phyloP scores from a whole-genome alignment of 164 flowering plant genomes.

The Euptelea pleiosperma region DNA sequence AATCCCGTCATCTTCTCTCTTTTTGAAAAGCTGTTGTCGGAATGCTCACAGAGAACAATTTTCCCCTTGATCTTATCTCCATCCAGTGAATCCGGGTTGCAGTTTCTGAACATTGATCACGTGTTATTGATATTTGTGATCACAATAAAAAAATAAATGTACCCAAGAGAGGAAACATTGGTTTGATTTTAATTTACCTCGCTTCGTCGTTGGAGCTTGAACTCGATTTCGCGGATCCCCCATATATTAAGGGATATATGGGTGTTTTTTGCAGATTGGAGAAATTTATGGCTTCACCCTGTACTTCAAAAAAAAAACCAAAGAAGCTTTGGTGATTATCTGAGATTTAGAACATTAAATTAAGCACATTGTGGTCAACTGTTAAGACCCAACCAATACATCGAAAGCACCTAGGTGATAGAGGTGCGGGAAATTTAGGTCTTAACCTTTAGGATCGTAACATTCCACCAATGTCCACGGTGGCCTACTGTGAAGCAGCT shows the following conservation, averaged over 20 bases:
- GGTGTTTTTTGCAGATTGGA: constrained; percentile 27
- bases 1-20: constrained; percentile 26
- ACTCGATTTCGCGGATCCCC: constrained; percentile 19
- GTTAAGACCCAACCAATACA: too few relatives aligned
- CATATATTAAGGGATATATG: constrained; percentile 25
- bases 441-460: too few relatives aligned
- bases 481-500: too few relatives aligned
- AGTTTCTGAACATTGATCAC: constrained; percentile 45
- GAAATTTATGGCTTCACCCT: constrained; percentile 47
- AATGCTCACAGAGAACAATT: constrained; percentile 55
- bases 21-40: constrained; percentile 23
- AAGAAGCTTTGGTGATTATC: too few relatives aligned
- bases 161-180: neutral
- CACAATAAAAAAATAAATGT: too few relatives aligned
- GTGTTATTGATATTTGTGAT: too few relatives aligned
- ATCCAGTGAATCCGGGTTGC: constrained; percentile 42
- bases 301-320: neutral
- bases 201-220: constrained; percentile 19
- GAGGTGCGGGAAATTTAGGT: too few relatives aligned
- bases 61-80: constrained; percentile 47
- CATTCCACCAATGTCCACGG: too few relatives aligned
- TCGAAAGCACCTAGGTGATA: too few relatives aligned
- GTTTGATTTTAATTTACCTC: constrained; percentile 12
- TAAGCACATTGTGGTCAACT: too few relatives aligned
- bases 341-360: too few relatives aligned